Conservation (phyloP, 495 filamentous ascomycete genomes). For the Lasiosphaeria ovina region DNA sequence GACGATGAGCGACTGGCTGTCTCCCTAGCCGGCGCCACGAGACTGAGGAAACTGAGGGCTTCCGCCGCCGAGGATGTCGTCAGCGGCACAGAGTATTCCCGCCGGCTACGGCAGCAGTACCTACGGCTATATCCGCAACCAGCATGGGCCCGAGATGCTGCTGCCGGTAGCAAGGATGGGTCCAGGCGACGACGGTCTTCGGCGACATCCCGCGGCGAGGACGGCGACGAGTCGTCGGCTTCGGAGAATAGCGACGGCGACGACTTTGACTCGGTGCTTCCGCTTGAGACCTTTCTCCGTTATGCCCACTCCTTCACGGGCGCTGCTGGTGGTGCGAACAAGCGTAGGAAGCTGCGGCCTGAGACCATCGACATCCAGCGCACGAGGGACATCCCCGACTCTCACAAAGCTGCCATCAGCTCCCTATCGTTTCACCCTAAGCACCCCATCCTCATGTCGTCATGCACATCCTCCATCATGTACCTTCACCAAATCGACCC, state of each 20-base stretch:
- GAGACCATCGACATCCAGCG: constrained; percentile 83
- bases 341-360: constrained; percentile 68
- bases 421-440: constrained; percentile 86
- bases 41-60: constrained; percentile 75
- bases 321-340: constrained; percentile 28
- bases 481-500: constrained; percentile 85
- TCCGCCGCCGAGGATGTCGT: constrained; percentile 82
- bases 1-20: constrained; percentile 86
- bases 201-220: constrained; percentile 40
- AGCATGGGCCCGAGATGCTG: constrained; percentile 65
- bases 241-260: constrained; percentile 63
- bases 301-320: constrained; percentile 56
- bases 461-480: constrained; percentile 77
- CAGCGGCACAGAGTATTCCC: constrained; percentile 79
- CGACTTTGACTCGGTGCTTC: constrained; percentile 62
- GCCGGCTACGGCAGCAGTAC: constrained; percentile 76
- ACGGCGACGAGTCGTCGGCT: constrained; percentile 47
- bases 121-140: constrained; percentile 75
- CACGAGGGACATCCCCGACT: constrained; percentile 50
- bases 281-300: constrained; percentile 76
- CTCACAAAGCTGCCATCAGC: constrained; percentile 68
- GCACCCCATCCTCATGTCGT: constrained; percentile 83
- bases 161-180: constrained; percentile 26
- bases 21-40: constrained; percentile 69
- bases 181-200: constrained; percentile 58